A percentile compares a stretch with the other conserved stretches of the same genome.
These are phyloP conservation scores for Plantago major DNA, from an alignment of 257 asterid species.

Conservation along the genomic window DNA sequence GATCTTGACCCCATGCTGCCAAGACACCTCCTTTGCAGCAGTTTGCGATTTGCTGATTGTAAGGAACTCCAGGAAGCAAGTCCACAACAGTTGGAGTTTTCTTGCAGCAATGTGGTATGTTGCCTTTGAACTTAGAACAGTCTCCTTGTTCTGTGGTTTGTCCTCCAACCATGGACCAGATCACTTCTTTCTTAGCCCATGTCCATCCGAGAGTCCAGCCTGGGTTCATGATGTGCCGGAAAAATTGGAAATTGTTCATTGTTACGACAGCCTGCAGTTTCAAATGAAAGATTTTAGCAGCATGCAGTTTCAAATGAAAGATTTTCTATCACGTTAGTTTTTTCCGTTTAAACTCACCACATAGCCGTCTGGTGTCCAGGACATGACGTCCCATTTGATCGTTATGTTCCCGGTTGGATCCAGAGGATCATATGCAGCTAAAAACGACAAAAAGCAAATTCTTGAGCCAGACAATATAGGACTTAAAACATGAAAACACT, in stretches of 20 bases:
- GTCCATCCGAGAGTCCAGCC: slow-evolving; percentile 84
- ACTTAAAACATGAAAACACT: neutral
- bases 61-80: slow-evolving; percentile 72
- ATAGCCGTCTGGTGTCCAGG: slow-evolving; percentile 95
- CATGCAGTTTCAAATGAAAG: too few species aligned
- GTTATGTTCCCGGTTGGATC: slow-evolving; percentile 94
- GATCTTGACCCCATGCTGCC: slow-evolving; percentile 71
- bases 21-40: slow-evolving; percentile 79
- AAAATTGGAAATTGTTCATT: slow-evolving; percentile 68
- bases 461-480: neutral
- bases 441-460: neutral
- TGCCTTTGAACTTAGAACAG: slow-evolving; percentile 75
- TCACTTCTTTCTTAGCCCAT: slow-evolving; percentile 81
- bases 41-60: slow-evolving; percentile 65
- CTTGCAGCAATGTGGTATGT: slow-evolving; percentile 75
- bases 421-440: slow-evolving; percentile 85
- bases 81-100: slow-evolving; percentile 60
- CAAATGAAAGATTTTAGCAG: too few species aligned
- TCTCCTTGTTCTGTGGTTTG: slow-evolving; percentile 84
- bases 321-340: neutral
- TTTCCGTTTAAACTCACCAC: slow-evolving; percentile 49
- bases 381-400: slow-evolving; percentile 88
- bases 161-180: slow-evolving; percentile 67
- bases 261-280: slow-evolving; percentile 74
- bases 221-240: slow-evolving; percentile 69